Base-by-base conservation (phyloP, 164 flowering plant species). In the Saururus chinensis region DNA sequence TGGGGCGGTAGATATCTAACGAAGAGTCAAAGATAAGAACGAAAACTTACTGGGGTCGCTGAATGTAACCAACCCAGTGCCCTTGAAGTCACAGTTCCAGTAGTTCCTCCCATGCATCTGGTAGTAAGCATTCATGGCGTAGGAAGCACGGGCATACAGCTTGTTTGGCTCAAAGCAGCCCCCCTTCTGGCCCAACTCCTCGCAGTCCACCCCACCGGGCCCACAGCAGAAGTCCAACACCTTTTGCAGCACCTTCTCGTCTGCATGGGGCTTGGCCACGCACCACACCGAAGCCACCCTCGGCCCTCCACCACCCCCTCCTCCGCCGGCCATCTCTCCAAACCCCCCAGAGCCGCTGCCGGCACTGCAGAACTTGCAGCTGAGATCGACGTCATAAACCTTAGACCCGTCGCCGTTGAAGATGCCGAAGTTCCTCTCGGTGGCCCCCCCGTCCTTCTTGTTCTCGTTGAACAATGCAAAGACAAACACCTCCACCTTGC, bases 51-150 rank as follows among this genome's bases (percentile, higher is more conserved):
- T 84, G 45, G 92, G 87, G 71, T 86, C 87, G 53, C 73, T 75
- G 74, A 81, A 82, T 61, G 89, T 82, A 24, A 81, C 84, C 48
- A 86, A 78, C 0, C 83, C 92, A 59, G 81, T 75, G 65, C 84
- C 86, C 63, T 80, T 81, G 77, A 86, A 86, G 35, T 82, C 83
- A 63, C 89, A 82, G 70, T 82, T 82, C 86, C 87, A 82, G 60
- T 84, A 81, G 61, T 82, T 86, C 72, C 87, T 75, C 35, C 88
- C 88, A 68, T 84, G 85, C 87, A 80, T 82, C 69, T 84, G 87
- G 53, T 84, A 84, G 51, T 86, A 86, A 7, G 71, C 73, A 75
- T 86, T 86, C 86, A 86, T 82, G 64, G 87, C 88, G 57, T 72
- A 84, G 0, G 92, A 86, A 0, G 92, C 87, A 71, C 79, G 88